Evolutionary conservation across 2,329 filamentous ascomycete genomes (phyloP), one percentile per base, ranked within the genome.

Genomic region (Alternaria consortialis): DNA sequence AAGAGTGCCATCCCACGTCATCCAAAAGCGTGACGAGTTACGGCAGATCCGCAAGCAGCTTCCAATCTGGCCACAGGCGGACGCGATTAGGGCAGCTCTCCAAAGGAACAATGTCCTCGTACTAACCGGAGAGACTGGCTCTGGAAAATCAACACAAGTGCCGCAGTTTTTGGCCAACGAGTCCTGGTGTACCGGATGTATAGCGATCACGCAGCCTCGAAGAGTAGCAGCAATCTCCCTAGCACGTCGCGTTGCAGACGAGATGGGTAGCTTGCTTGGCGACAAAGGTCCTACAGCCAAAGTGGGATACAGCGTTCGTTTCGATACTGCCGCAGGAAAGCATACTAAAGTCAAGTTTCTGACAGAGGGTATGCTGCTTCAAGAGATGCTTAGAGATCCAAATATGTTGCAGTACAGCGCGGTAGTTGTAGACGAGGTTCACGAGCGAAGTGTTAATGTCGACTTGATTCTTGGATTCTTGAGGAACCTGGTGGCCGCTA

Each of bases 101-200:
- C 80, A 75, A 15, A 74, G 87, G 34, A 88, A 87, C 63, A 87
- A 96, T 71, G 87, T 97, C 1, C 86, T 99, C 53, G 84, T 99
- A 0, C 82, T 99, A 13, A 90, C 95, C 2, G 94, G 94, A 81
- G 94, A 98, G 78, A 99, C 95, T 0, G 95, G 95, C 76, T 97
- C 92, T 13, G 95, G 95, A 75, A 99, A 99, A 81, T 96, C 92
- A 82, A 99, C 95, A 0, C 95, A 99, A 79, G 90, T 97, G 0
- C 94, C 95, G 0, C 95, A 98, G 73, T 97, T 97, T 64, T 82
- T 99, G 7, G 87, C 90, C 46, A 81, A 84, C 27, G 91, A 97
- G 73, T 80, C 87, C 7, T 98, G 94, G 93, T 97, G 93, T 77
- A 85, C 84, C 36, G 90, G 91, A 71, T 73, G 72, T 40, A 93